Evolutionary conservation across 1,284 basidiomycete species (phyloP).

Genomic region (Xerocomus alliaceus): DNA sequence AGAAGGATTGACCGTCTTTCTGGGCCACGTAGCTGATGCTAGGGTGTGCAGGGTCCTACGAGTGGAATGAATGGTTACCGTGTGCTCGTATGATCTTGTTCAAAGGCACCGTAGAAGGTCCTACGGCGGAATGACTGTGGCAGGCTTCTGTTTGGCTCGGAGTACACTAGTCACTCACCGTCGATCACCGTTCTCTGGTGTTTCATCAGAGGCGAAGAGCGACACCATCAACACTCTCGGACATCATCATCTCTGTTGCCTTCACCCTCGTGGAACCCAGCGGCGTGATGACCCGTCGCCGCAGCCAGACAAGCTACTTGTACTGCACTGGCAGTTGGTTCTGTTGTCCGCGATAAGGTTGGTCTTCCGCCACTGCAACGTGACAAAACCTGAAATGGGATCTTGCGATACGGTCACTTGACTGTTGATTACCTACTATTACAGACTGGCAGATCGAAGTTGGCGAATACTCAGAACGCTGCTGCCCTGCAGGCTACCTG

Average conservation of each 20-base stretch:
- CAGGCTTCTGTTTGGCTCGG: slow-evolving; percentile 12
- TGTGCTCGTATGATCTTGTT: slow-evolving; percentile 68
- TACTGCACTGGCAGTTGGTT: too few species aligned
- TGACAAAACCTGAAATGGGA: too few species aligned
- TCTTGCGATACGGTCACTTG: too few species aligned
- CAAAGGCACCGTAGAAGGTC: slow-evolving; percentile 70
- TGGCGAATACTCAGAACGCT: background rate
- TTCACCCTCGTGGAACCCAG: too few species aligned
- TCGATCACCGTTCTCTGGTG: slow-evolving; percentile 56
- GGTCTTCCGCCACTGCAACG: too few species aligned
- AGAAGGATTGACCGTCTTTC: slow-evolving; percentile 24
- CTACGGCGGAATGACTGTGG: slow-evolving; percentile 41
- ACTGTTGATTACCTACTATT: too few species aligned
- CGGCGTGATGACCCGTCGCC: too few species aligned
- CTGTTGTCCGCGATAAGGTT: too few species aligned
- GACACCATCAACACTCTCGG: slow-evolving; percentile 41
- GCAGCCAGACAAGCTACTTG: too few species aligned
- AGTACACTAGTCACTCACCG: slow-evolving; percentile 46
- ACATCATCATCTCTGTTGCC: too few species aligned
- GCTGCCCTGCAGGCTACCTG: slow-evolving; percentile 54
- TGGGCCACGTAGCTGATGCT: slow-evolving; percentile 22
- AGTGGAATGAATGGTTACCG: slow-evolving; percentile 79
- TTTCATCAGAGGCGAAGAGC: slow-evolving; percentile 44
- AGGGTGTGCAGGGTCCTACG: slow-evolving; percentile 45
- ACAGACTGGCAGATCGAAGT: too few species aligned